Evolutionary conservation across 495 filamentous ascomycete species (phyloP).

Genomic region (Xylaria scruposa): DNA sequence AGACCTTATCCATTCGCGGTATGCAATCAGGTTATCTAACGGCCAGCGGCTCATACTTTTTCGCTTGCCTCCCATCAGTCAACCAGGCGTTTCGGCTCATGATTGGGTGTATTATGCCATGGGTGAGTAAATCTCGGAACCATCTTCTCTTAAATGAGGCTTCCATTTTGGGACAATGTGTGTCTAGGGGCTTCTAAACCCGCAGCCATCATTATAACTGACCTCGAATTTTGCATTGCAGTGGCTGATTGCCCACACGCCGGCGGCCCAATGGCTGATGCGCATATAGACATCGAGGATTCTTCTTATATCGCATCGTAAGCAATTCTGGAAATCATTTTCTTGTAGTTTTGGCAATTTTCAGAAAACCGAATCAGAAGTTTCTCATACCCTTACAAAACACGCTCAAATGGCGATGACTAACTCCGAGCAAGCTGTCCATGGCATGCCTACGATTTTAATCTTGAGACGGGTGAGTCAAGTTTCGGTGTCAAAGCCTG

Average conservation of each 20-base stretch:
- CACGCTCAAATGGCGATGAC: neutral
- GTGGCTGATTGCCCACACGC: conserved; percentile 60
- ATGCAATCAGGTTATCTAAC: conserved; percentile 56
- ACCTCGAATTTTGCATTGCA: too few species aligned
- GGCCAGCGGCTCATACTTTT: conserved; percentile 61
- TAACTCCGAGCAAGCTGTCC: conserved; percentile 40
- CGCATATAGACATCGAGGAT: conserved; percentile 60
- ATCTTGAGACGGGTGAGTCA: conserved; percentile 62
- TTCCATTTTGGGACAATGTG: too few species aligned
- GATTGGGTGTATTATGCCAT: conserved; percentile 62
- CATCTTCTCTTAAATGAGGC: too few species aligned
- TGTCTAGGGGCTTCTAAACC: too few species aligned
- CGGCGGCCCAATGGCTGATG: conserved; percentile 59
- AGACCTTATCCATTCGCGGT: conserved; percentile 52
- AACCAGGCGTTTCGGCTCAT: conserved; percentile 39
- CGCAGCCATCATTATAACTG: too few species aligned
- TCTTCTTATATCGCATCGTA: conserved; percentile 58
- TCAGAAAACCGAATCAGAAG: neutral
- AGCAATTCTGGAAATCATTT: neutral
- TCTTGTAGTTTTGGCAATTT: neutral
- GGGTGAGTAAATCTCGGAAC: conserved; percentile 29
- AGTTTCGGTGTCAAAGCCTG: conserved; percentile 61
- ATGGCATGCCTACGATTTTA: conserved; percentile 65
- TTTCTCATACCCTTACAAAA: neutral
- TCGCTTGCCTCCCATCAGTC: conserved; percentile 54